Conservation (phyloP, 2,329 filamentous ascomycete species). For the Stagonosporopsis cucurbitacearum region DNA sequence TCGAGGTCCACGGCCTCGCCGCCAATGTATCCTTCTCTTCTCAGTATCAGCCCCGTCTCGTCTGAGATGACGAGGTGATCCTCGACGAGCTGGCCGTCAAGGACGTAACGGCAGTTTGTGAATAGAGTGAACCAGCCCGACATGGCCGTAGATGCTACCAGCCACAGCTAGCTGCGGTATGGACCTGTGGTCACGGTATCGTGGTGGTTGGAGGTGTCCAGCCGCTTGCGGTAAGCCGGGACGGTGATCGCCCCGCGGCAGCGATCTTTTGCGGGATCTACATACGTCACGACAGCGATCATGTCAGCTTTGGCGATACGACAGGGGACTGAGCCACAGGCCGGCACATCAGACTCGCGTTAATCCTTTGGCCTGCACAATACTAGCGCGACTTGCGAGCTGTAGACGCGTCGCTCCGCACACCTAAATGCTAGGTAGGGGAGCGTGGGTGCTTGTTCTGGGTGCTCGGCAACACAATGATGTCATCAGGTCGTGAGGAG, state of each 20-base stretch:
- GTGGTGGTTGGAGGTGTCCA: conserved; percentile 12
- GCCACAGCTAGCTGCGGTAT: conserved; percentile 9
- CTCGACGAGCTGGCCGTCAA: conserved; percentile 52
- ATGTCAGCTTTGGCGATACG: conserved; percentile 13
- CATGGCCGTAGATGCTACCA: conserved; percentile 32
- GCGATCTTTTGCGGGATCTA: conserved; percentile 17
- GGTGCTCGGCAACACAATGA: conserved; percentile 10
- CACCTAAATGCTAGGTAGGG: too few species aligned
- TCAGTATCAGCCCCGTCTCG: conserved; percentile 53
- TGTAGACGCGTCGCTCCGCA: background rate
- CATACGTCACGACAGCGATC: conserved; percentile 27
- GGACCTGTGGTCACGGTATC: background rate
- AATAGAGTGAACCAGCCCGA: conserved; percentile 55
- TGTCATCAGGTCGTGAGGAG: too few species aligned
- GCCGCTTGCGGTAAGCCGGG: conserved; percentile 9
- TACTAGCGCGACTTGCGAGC: background rate
- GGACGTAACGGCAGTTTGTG: conserved; percentile 55
- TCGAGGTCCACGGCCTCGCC: conserved; percentile 57
- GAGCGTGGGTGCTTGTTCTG: conserved; percentile 12
- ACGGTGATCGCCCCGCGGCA: conserved; percentile 14
- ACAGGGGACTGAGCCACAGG: conserved; percentile 10
- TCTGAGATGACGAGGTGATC: conserved; percentile 55
- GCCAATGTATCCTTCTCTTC: conserved; percentile 53
- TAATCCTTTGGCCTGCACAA: conserved; percentile 3
- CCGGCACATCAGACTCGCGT: conserved; percentile 2